Evolutionary conservation across 2,329 filamentous ascomycete species (phyloP).

Genomic region (Pyricularia sp.): DNA sequence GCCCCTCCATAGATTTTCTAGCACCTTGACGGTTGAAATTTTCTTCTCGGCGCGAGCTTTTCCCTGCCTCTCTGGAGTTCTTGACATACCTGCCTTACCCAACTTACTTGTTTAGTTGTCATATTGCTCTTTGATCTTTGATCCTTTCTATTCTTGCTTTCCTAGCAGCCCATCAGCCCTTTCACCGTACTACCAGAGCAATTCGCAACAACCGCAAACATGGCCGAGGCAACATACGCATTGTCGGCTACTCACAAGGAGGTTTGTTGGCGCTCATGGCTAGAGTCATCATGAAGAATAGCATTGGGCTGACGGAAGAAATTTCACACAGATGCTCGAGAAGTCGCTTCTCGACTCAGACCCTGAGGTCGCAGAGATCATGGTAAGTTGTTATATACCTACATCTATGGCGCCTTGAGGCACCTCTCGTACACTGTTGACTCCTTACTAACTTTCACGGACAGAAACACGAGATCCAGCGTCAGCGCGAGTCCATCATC

Average conservation of each 20-base stretch:
- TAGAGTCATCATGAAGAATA: background rate
- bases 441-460: conserved; percentile 7
- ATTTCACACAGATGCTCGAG: conserved; percentile 66
- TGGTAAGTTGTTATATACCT: conserved; percentile 46
- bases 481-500: conserved; percentile 96
- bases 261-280: conserved; percentile 20
- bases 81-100: background rate
- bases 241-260: conserved; percentile 41
- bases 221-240: conserved; percentile 27
- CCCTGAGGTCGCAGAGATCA: conserved; percentile 89
- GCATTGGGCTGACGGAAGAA: conserved; percentile 3
- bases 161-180: background rate
- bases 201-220: background rate
- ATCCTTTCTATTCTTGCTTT: background rate
- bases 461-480: conserved; percentile 83
- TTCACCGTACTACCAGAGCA: background rate
- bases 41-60: background rate
- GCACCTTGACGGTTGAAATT: background rate
- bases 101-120: background rate
- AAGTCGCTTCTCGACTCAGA: conserved; percentile 84
- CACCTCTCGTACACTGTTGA: background rate
- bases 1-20: background rate
- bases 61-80: background rate
- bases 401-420: conserved; percentile 14
- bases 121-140: background rate